Percentiles rank a stretch among this genome's conserved stretches.
These are phyloP conservation scores for Stephanodiscus triporus DNA, from an alignment of 108 stramenopile species.

Conservation along the genomic window DNA sequence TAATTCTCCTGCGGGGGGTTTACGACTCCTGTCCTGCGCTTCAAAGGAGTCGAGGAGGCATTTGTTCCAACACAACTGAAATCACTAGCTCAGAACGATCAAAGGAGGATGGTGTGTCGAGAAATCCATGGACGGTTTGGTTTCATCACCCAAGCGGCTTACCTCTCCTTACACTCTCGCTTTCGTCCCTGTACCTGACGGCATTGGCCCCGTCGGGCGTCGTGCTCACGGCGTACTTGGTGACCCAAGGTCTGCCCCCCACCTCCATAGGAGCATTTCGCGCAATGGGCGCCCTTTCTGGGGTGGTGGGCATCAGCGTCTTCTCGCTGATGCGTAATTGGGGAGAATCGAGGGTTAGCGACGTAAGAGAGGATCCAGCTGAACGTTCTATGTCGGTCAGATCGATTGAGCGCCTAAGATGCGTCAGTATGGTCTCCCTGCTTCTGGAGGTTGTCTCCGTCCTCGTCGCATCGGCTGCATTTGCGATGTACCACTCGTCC, in stretches of 20 bases:
- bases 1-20: slow-evolving; percentile 17
- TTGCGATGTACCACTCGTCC: background rate
- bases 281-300: slow-evolving; percentile 30
- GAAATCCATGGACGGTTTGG: slow-evolving; percentile 29
- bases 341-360: background rate
- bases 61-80: too few species aligned
- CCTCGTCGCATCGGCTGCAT: slow-evolving; percentile 22
- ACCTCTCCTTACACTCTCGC: slow-evolving; percentile 29
- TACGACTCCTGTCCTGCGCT: slow-evolving; percentile 27
- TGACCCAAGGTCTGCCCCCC: slow-evolving; percentile 27
- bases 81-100: background rate
- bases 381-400: background rate
- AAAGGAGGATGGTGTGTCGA: background rate
- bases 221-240: slow-evolving; percentile 42
- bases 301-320: slow-evolving; percentile 27
- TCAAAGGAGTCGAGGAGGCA: background rate
- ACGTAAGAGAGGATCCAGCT: background rate
- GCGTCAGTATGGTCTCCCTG: slow-evolving; percentile 21
- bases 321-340: slow-evolving; percentile 24
- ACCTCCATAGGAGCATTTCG: slow-evolving; percentile 28
- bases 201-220: slow-evolving; percentile 41
- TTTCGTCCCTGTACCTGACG: slow-evolving; percentile 32
- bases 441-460: slow-evolving; percentile 33
- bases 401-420: slow-evolving; percentile 31
- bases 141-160: slow-evolving; percentile 35